Percentiles rank a stretch among this genome's conserved stretches.
phyloP scores from a whole-genome alignment of 306 rosid species.

The Castanopsis chinensis region DNA sequence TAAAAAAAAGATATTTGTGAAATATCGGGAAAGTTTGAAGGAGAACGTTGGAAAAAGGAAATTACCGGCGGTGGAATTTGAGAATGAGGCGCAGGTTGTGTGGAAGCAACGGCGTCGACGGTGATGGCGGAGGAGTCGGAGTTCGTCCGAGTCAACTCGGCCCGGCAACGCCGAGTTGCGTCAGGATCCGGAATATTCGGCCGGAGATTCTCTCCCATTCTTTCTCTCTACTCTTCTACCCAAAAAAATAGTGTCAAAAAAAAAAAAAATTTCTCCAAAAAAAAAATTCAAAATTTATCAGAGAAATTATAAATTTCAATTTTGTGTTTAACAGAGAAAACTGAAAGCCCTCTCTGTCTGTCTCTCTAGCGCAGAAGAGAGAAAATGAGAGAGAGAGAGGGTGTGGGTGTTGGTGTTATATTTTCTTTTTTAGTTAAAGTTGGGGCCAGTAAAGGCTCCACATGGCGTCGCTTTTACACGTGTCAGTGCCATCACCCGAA shows the following conservation, averaged over 20 bases:
- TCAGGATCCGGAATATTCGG: conserved; percentile 40
- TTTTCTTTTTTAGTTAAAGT: background rate
- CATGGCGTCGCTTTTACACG: conserved; percentile 91
- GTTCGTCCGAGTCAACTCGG: conserved; percentile 39
- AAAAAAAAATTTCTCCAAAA: too few species aligned
- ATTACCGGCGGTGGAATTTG: conserved; percentile 45
- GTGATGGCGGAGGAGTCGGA: conserved; percentile 48
- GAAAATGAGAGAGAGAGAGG: background rate
- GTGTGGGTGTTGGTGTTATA: conserved; percentile 4
- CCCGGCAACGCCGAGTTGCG: conserved; percentile 1
- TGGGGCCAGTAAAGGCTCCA: conserved; percentile 49
- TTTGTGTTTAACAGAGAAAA: too few species aligned
- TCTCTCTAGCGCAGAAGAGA: background rate
- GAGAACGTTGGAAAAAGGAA: background rate
- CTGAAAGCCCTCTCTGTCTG: too few species aligned
- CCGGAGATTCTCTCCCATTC: conserved; percentile 41
- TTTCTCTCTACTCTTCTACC: conserved; percentile 8
- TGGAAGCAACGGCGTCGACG: conserved; percentile 29
- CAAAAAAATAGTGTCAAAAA: conserved; percentile 1
- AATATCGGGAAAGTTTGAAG: background rate
- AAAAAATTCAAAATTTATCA: background rate
- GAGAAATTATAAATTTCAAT: conserved; percentile 5
- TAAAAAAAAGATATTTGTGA: background rate
- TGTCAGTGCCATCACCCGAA: conserved; percentile 26
- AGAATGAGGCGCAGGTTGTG: conserved; percentile 18